These are phyloP conservation scores for Amanita subjunquillea DNA, from an alignment of 768 basidiomycete species.

Conservation along the genomic window DNA sequence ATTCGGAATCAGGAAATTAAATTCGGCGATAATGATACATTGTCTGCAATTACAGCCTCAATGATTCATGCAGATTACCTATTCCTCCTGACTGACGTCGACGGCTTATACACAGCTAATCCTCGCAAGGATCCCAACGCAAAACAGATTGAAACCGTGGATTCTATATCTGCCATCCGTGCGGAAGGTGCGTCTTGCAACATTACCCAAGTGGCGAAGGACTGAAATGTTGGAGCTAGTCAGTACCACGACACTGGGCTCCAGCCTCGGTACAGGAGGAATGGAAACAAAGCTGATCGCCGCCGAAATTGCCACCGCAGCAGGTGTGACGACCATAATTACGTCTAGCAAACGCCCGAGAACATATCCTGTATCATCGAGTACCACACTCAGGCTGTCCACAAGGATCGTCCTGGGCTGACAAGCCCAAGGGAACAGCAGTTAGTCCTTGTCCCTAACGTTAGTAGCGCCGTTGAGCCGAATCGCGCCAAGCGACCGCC, in stretches of 20 bases:
- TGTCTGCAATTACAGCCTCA: conserved; percentile 93
- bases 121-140: conserved; percentile 85
- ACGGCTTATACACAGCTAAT: conserved; percentile 91
- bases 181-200: conserved; percentile 47
- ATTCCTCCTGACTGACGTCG: conserved; percentile 93
- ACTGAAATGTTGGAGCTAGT: conserved; percentile 35
- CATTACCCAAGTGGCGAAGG: not conserved
- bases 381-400: conserved; percentile 36
- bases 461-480: too few relatives aligned
- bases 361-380: conserved; percentile 77
- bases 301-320: conserved; percentile 92
- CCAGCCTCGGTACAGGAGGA: conserved; percentile 90
- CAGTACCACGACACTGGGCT: conserved; percentile 86
- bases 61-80: conserved; percentile 99
- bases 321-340: conserved; percentile 89
- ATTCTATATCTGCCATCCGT: conserved; percentile 75
- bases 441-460: too few relatives aligned
- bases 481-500: conserved; percentile 40
- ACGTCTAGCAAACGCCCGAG: conserved; percentile 73
- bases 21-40: conserved; percentile 98
- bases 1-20: conserved; percentile 77
- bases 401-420: not conserved
- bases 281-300: conserved; percentile 99
- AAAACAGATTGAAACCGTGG: conserved; percentile 69
- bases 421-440: not conserved